Conservation (phyloP, 2,329 filamentous ascomycete species). For the Alternaria sp. region DNA sequence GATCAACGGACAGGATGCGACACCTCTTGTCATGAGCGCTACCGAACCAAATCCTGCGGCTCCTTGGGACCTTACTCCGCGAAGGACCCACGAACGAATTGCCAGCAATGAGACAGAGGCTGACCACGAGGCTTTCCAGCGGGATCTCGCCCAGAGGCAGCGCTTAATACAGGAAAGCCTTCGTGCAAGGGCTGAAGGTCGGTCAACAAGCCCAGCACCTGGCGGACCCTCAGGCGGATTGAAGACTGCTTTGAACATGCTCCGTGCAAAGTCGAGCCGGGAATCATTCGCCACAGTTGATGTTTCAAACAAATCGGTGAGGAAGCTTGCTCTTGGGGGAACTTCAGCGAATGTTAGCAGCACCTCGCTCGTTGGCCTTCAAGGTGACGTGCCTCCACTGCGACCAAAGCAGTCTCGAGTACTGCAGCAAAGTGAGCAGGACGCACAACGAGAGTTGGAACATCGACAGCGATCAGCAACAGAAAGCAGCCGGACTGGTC, state of each 20-base stretch:
- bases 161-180: conserved; percentile 76
- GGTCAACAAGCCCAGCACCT: conserved; percentile 50
- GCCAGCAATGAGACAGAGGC: conserved; percentile 61
- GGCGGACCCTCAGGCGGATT: conserved; percentile 49
- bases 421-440: conserved; percentile 46
- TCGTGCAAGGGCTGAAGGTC: conserved; percentile 68
- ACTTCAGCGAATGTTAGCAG: conserved; percentile 48
- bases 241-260: conserved; percentile 67
- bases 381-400: conserved; percentile 36
- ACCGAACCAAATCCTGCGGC: conserved; percentile 22
- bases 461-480: conserved; percentile 45
- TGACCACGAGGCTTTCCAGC: conserved; percentile 75
- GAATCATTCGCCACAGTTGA: conserved; percentile 68
- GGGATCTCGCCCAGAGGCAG: conserved; percentile 74
- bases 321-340: conserved; percentile 67
- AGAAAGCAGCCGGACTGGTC: conserved; percentile 43
- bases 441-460: conserved; percentile 44
- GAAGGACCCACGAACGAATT: conserved; percentile 57
- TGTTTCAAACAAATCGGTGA: conserved; percentile 63
- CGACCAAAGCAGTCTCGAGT: conserved; percentile 44
- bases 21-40: conserved; percentile 18
- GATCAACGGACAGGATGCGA: conserved; percentile 34
- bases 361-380: conserved; percentile 40
- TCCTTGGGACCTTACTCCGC: conserved; percentile 60
- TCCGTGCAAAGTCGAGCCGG: conserved; percentile 72